Evolutionary conservation across 371 early-diverging fungal species (phyloP), one percentile per base, ranked within the genome.

Genomic region (Mortierella sp.): DNA sequence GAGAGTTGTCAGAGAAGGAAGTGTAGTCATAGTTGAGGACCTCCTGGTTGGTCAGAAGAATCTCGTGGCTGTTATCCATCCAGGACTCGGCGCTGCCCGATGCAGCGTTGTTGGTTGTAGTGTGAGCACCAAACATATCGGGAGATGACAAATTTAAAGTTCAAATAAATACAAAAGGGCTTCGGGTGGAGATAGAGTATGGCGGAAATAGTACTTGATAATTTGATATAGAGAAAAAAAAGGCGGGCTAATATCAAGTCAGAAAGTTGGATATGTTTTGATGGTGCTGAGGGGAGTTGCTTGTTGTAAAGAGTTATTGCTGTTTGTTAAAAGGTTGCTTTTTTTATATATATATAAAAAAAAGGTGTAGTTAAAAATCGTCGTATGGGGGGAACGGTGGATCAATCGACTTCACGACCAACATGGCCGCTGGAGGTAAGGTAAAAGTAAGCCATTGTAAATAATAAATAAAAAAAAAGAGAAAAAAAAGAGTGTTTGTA

Each of bases 391-490:
- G 67, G 53, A 47, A 42, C 67, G 62, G 35, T 23, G 61, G 78
- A 72, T 78, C 78, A 78, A 60, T 78, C 78, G 61, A 78, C 73
- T 37, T 78, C 78, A 47, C 78, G 78, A 64, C 78, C 78, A 68
- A 78, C 78, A 70, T 78, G 78, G 78, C 78, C 78, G 58, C 72
- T 68, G 62, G 66, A 68, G 73, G 78, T 78, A 66, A 78, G 78
- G 61, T 68, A 72, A 45, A 78, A 78, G 66, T 78, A 78, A 34
- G 78, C 78, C 78, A 78, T 78, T 60, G 68, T 77, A 23, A 66
- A 64, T 64, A 77, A 72, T 53, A 62, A 71, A 47, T 53, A 70
- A 57, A 42, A 65, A 57, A 51, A 62, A 59, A 62, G 26, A 63
- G 55, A 58, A 65, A 57, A 65, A 49, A 42, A 56, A 7, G 5